Base-by-base conservation (phyloP, 176 grass and related monocot species). In the Puccinellia tenuiflora region DNA sequence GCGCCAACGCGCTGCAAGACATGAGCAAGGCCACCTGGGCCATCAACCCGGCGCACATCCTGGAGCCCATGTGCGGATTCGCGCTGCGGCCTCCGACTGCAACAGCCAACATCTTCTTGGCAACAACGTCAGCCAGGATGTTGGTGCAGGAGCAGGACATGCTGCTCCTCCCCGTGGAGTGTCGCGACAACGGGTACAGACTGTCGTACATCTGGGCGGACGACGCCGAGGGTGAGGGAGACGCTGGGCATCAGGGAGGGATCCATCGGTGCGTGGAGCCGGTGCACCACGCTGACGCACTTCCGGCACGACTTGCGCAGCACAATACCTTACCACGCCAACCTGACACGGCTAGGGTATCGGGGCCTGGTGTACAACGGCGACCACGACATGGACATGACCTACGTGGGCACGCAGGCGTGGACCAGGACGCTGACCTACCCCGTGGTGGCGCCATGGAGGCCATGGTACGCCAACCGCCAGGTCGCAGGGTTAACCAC, bases 401-500 rank as follows among this genome's bases (percentile, higher is more conserved):
- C 45, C 45, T 47, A 16, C 45, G 14, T 87, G 30, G 87, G 91
- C 12, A 93, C 91, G 21, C 70, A 88, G 73, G 64, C 9, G 9
- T 93, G 88, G 91, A 90, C 90, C 20, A 53, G 72, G 14, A 81
- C 73, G 25, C 75, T 93, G 1, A 84, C 84, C 9, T 93, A 87
- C 63, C 70, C 81, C 45, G 45, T 47, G 45, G 45, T 47, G 45
- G 45, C 45, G 45, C 45, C 45, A 47, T 47, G 45, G 45, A 46
- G 91, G 52, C 85, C 88, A 5, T 93, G 91, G 91, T 79, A 3
- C 22, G 73, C 79, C 37, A 86, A 83, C 70, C 77, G 85, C 1
- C 91, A 93, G 84, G 85, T 93, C 21, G 87, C 87, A 11, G 87
- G 91, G 56, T 97, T 82, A 76, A 97, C 89, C 15, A 90, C 68